These are phyloP conservation scores for Lichtheimia hyalospora DNA, from an alignment of 371 early-diverging fungal genomes.

Conservation along the genomic window DNA sequence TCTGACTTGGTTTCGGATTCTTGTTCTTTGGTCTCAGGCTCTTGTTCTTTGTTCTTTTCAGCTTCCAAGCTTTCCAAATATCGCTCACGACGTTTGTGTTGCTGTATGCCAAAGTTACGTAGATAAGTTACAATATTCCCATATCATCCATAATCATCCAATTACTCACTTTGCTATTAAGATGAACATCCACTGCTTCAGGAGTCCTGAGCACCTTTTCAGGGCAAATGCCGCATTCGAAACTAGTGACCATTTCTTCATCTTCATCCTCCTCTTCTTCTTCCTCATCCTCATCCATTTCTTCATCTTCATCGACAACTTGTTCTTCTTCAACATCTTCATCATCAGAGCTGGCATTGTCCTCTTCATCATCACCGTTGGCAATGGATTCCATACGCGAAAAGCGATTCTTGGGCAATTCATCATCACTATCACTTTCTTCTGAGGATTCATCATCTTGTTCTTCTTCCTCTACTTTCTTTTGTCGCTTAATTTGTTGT, in stretches of 20 bases:
- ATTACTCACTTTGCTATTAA: conserved; percentile 25
- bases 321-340: conserved; percentile 12
- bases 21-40: not conserved
- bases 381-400: not conserved
- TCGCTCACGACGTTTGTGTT: conserved; percentile 16
- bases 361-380: conserved; percentile 4
- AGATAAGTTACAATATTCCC: not conserved
- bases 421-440: conserved; percentile 1
- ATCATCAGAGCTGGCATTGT: conserved; percentile 8
- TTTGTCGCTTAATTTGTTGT: not conserved
- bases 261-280: conserved; percentile 18
- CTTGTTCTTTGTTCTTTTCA: conserved; percentile 1
- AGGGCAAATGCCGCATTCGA: conserved; percentile 25
- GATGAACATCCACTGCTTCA: conserved; percentile 22
- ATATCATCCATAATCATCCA: not conserved
- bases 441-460: not conserved
- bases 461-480: not conserved
- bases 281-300: conserved; percentile 11
- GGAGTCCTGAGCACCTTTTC: conserved; percentile 19
- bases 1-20: not conserved
- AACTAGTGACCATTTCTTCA: conserved; percentile 11
- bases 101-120: not conserved
- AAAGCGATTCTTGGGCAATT: not conserved
- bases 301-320: conserved; percentile 8
- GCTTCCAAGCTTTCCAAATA: not conserved